These are phyloP conservation scores for Trichoderma arundinaceum DNA, from an alignment of 2,329 filamentous ascomycete species.

Conservation along the genomic window DNA sequence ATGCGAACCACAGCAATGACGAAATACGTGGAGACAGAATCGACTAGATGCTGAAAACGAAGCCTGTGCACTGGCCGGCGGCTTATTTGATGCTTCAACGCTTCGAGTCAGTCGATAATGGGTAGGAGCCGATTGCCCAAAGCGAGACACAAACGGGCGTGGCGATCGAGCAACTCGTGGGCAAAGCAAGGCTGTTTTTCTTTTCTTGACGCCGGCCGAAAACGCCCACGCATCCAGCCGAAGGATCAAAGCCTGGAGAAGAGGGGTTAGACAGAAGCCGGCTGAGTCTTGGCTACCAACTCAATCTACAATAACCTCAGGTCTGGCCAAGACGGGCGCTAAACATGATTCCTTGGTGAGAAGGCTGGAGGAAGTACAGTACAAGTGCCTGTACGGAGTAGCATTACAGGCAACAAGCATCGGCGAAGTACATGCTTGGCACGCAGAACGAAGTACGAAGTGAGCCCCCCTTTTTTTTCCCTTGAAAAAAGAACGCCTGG, in stretches of 20 bases:
- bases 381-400: not conserved
- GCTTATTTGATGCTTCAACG: not conserved
- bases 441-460: not conserved
- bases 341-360: slow-evolving; percentile 8
- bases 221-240: too few species aligned
- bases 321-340: slow-evolving; percentile 15
- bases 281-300: slow-evolving; percentile 21
- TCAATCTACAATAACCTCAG: slow-evolving; percentile 16
- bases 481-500: too few species aligned
- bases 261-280: not conserved
- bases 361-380: not conserved
- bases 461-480: not conserved
- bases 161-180: not conserved
- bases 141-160: not conserved
- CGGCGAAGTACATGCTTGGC: too few species aligned
- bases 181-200: too few species aligned
- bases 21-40: slow-evolving; percentile 6
- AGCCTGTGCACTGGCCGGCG: not conserved
- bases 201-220: too few species aligned
- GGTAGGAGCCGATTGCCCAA: too few species aligned
- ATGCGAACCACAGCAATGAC: slow-evolving; percentile 14
- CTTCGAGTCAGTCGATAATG: not conserved
- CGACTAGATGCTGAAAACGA: not conserved
- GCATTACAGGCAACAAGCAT: not conserved
- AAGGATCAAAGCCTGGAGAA: too few species aligned